Evolutionary conservation across 2,329 filamentous ascomycete species (phyloP), one percentile per base, ranked within the genome.

Genomic region (Talaromyces verruculosus): DNA sequence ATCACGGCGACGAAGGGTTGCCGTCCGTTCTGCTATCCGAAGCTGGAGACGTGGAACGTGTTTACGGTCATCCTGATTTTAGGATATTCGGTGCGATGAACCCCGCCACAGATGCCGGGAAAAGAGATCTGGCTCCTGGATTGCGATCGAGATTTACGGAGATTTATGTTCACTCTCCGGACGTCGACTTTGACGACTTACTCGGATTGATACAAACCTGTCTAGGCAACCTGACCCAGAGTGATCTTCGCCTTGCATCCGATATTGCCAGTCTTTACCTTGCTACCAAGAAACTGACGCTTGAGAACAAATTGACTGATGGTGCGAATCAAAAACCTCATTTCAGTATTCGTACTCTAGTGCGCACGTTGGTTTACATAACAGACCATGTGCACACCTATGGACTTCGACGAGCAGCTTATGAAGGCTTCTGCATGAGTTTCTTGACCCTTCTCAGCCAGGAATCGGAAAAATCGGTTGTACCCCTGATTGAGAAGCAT

Each of bases 11-110:
- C 10, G 87, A 87, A 67, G 87, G 88, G 39, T 83, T 84, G 0
- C 94, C 94, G 1, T 97, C 92, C 0, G 88, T 99, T 55, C 81
- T 99, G 4, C 84, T 99, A 7, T 93, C 93, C 0, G 95, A 99
- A 80, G 95, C 93, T 45, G 95, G 95, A 43, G 93, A 95, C 71
- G 92, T 97, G 51, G 92, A 98, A 77, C 88, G 93, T 69, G 89
- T 99, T 41, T 85, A 89, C 67, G 95, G 93, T 0, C 94, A 99
- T 77, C 89, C 92, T 0, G 89, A 97, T 69, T 99, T 99, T 77
- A 89, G 95, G 45, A 91, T 99, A 15, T 99, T 99, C 74, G 96
- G 92, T 61, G 95, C 96, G 33, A 99, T 99, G 95, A 99, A 99
- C 74, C 95, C 95, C 35, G 95, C 95, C 5, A 99, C 95, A 2